Base-by-base conservation (phyloP, 2,329 filamentous ascomycete genomes). In the Microdochium paspali region DNA sequence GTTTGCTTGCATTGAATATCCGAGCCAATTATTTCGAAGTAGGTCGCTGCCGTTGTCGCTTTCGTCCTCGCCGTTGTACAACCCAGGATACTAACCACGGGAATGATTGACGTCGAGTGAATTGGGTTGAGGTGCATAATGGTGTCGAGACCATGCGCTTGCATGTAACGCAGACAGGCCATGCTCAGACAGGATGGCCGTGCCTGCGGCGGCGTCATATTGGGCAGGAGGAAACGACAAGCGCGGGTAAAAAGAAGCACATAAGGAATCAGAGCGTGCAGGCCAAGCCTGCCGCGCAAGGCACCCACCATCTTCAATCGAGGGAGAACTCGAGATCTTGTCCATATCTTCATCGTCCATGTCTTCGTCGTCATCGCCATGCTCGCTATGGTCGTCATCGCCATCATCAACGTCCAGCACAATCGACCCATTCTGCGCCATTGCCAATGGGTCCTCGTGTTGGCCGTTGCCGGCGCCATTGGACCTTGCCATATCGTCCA, bases 261-360 rank as follows among this genome's bases (percentile, higher is more conserved):
- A 60, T 47, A 71, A 62, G 54, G 69, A 72, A 52, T 68, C 69
- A 53, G 68, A 61, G 59, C 68, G 68, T 54, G 61, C 64, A 48
- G 70, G 71, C 71, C 68, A 71, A 51, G 58, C 59, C 54, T 51
- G 60, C 46, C 64, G 61, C 56, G 66, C 60, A 69, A 66, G 68
- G 71, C 73, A 93, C 90, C 78, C 83, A 98, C 91, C 91, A 85
- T 97, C 91, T 75, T 95, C 90, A 68, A 98, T 98, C 58, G 91
- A 97, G 63, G 93, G 93, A 59, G 91, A 97, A 68, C 90, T 97
- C 60, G 91, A 97, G 56, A 98, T 96, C 68, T 93, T 93, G 72
- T 97, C 93, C 86, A 95, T 89, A 82, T 95, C 83, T 66, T 97
- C 91, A 67, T 96, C 76, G 61, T 94, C 90, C 64, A 90, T 70